A percentile compares a stretch with the other conserved stretches of the same genome.
Evolutionary conservation across 83 land plant species (phyloP).

Genomic region (Diphasiastrum complanatum): DNA sequence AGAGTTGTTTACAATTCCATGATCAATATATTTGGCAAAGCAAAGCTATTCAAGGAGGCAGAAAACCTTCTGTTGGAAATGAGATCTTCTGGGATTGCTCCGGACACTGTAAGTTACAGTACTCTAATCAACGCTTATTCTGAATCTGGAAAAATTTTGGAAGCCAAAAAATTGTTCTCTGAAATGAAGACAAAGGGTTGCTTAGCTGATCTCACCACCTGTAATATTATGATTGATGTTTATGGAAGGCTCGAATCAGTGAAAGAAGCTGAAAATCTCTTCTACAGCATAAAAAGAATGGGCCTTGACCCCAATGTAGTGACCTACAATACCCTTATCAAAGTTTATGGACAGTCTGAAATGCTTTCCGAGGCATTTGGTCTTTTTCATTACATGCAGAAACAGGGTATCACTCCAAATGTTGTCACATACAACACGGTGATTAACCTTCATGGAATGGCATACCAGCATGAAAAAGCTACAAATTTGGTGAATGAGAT

Average conservation of each 20-base stretch:
- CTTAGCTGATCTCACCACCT: conserved; percentile 58
- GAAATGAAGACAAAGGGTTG: conserved; percentile 63
- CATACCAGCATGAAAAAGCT: conserved; percentile 72
- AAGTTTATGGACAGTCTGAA: conserved; percentile 83
- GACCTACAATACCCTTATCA: conserved; percentile 83
- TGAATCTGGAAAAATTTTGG: conserved; percentile 47
- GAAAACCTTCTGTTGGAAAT: conserved; percentile 54
- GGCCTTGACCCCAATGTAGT: conserved; percentile 57
- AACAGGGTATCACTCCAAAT: conserved; percentile 60
- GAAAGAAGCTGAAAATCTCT: conserved; percentile 78
- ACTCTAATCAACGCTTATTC: conserved; percentile 57
- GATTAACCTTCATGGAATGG: conserved; percentile 62
- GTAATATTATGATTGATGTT: conserved; percentile 88
- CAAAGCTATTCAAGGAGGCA: conserved; percentile 68
- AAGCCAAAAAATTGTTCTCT: conserved; percentile 63
- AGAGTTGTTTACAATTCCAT: conserved; percentile 30
- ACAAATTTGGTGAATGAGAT: conserved; percentile 62
- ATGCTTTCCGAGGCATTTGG: conserved; percentile 71
- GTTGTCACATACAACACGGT: conserved; percentile 89
- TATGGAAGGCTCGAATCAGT: conserved; percentile 84
- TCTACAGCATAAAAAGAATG: conserved; percentile 68
- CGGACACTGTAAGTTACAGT: conserved; percentile 76
- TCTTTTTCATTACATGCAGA: conserved; percentile 73
- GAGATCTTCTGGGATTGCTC: conserved; percentile 40
- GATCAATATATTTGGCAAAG: conserved; percentile 52